These are phyloP conservation scores for Gastroboletus turbinatus DNA, from an alignment of 1,284 basidiomycete species.

Conservation along the genomic window DNA sequence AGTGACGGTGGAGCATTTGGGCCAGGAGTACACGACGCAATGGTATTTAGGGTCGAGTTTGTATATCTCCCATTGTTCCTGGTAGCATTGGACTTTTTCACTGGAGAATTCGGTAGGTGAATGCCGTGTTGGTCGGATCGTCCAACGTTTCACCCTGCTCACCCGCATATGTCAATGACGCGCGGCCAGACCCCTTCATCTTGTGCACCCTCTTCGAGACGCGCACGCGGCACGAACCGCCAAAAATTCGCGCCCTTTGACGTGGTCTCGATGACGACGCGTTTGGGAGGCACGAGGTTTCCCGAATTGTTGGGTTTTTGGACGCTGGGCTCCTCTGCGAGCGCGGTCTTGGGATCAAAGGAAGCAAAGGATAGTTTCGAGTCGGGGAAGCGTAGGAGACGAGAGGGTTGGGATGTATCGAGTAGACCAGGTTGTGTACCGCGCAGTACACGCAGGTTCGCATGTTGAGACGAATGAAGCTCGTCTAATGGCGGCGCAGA, in stretches of 20 bases:
- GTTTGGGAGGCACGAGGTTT: slow-evolving; percentile 55
- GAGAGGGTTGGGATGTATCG: slow-evolving; percentile 56
- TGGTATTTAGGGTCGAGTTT: slow-evolving; percentile 71
- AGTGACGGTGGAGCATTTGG: slow-evolving; percentile 44
- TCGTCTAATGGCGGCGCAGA: slow-evolving; percentile 6
- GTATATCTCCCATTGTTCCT: slow-evolving; percentile 82
- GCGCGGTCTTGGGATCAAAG: slow-evolving; percentile 65
- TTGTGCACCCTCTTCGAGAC: slow-evolving; percentile 48
- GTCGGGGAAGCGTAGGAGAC: slow-evolving; percentile 54
- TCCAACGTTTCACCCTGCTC: slow-evolving; percentile 27
- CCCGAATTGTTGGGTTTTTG: slow-evolving; percentile 45
- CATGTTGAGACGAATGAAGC: slow-evolving; percentile 7
- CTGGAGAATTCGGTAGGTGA: slow-evolving; percentile 34
- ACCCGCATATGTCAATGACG: slow-evolving; percentile 67
- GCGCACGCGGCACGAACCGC: slow-evolving; percentile 74
- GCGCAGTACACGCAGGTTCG: slow-evolving; percentile 17
- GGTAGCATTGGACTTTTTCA: slow-evolving; percentile 49
- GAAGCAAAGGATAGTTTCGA: slow-evolving; percentile 63
- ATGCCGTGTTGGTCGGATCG: slow-evolving; percentile 4
- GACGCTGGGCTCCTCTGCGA: slow-evolving; percentile 38
- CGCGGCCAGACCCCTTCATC: slow-evolving; percentile 73
- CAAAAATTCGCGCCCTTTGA: slow-evolving; percentile 54
- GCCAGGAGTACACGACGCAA: slow-evolving; percentile 52
- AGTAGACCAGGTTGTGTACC: slow-evolving; percentile 52
- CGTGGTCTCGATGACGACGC: slow-evolving; percentile 66